Conservation (phyloP, 2,329 filamentous ascomycete genomes). For the Penicillium sp. region DNA sequence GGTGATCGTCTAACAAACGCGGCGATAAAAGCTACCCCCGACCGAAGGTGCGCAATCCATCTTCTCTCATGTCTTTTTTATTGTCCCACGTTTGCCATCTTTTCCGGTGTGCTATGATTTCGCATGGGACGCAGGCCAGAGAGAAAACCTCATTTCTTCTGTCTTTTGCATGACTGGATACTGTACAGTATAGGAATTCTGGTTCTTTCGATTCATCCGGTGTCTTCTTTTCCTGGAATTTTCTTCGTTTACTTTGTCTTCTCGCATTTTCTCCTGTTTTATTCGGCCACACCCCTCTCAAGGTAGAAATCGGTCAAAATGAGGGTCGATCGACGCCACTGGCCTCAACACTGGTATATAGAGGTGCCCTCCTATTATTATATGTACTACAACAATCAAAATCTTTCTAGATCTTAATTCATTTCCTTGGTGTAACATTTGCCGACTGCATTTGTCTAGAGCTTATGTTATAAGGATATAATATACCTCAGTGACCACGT, state of each 20-base stretch:
- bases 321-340: constrained; percentile 11
- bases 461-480: too few relatives aligned
- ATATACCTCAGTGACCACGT: too few relatives aligned
- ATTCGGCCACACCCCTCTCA: constrained; percentile 18
- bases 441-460: too few relatives aligned
- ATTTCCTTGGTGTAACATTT: background rate
- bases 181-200: constrained; percentile 46
- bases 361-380: constrained; percentile 17
- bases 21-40: constrained; percentile 16
- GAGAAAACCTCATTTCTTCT: constrained; percentile 25
- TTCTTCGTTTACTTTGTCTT: constrained; percentile 16
- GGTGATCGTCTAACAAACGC: constrained; percentile 57
- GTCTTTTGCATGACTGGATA: constrained; percentile 38
- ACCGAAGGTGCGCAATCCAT: constrained; percentile 14
- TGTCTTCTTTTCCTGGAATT: constrained; percentile 34
- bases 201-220: constrained; percentile 37
- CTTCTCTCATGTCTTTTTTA: constrained; percentile 27
- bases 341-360: constrained; percentile 22
- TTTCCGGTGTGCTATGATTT: constrained; percentile 31
- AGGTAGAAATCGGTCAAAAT: constrained; percentile 21
- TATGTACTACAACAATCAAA: constrained; percentile 30
- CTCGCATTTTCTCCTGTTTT: constrained; percentile 20
- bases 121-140: constrained; percentile 29
- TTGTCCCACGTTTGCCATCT: constrained; percentile 30
- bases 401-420: background rate